These are phyloP conservation scores for Extremus antarcticus DNA, from an alignment of 495 filamentous ascomycete genomes.

Conservation along the genomic window DNA sequence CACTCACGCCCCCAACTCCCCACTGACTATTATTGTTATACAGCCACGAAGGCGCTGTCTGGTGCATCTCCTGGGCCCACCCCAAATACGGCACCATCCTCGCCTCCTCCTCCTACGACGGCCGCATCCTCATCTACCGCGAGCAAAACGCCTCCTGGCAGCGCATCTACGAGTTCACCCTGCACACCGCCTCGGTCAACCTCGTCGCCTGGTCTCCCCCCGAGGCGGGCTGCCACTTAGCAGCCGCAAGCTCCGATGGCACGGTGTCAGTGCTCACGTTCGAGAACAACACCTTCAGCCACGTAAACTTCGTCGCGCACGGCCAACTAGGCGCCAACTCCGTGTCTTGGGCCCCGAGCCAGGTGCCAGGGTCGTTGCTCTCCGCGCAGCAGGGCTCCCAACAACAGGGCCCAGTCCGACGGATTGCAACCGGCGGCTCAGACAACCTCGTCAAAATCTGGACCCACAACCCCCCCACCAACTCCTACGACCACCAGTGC, in stretches of 20 bases:
- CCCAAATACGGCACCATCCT: constrained; percentile 98
- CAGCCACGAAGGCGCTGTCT: constrained; percentile 23
- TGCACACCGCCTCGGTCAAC: constrained; percentile 91
- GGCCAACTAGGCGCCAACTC: constrained; percentile 70
- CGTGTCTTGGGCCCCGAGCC: constrained; percentile 37
- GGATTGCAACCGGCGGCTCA: constrained; percentile 88
- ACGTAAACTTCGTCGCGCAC: constrained; percentile 83
- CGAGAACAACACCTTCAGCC: constrained; percentile 78
- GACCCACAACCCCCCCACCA: constrained; percentile 46
- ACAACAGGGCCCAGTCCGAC: constrained; percentile 46
- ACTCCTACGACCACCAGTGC: constrained; percentile 41
- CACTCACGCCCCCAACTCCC: neutral
- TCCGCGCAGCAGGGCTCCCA: constrained; percentile 52
- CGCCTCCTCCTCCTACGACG: constrained; percentile 86
- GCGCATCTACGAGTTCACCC: constrained; percentile 77
- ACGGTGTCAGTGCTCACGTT: constrained; percentile 90
- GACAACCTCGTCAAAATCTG: constrained; percentile 91
- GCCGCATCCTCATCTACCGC: constrained; percentile 96
- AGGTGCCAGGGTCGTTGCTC: constrained; percentile 66
- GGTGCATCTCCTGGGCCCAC: constrained; percentile 52
- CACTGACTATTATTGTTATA: no score
- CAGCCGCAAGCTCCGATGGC: constrained; percentile 87
- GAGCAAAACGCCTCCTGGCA: constrained; percentile 55
- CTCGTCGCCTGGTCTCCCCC: constrained; percentile 95
- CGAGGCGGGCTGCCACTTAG: constrained; percentile 86